Evolutionary conservation across 176 grass and related monocot species (phyloP).

Genomic region (Oryza brachyantha): DNA sequence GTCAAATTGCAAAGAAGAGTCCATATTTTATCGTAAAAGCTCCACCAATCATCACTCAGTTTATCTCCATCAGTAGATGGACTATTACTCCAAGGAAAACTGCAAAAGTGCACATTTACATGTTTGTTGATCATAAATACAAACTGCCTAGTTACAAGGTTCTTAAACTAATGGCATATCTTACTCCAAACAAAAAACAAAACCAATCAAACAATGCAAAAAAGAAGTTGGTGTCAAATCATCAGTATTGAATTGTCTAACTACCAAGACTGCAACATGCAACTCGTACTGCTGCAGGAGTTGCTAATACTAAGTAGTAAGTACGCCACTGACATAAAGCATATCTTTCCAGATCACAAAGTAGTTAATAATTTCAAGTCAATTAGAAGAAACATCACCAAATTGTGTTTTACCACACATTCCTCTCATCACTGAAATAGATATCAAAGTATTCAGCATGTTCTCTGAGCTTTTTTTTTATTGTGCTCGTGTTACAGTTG

Average conservation of each 20-base stretch:
- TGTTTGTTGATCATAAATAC: conserved; percentile 20
- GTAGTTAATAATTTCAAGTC: too few species aligned
- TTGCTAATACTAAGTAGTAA: conserved; percentile 7
- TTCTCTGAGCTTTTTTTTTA: too few species aligned
- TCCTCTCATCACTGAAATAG: too few species aligned
- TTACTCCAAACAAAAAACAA: neutral
- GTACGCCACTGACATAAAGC: neutral
- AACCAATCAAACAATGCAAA: neutral
- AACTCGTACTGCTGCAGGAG: neutral
- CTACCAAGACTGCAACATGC: neutral
- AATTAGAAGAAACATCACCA: too few species aligned
- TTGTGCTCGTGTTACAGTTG: neutral
- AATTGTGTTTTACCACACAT: too few species aligned
- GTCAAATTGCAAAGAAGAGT: conserved; percentile 68
- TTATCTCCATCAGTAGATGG: conserved; percentile 49
- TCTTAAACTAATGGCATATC: neutral
- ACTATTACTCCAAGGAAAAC: conserved; percentile 55
- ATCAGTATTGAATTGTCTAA: conserved; percentile 8
- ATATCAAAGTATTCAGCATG: too few species aligned
- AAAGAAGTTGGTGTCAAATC: conserved; percentile 24
- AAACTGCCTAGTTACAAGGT: neutral
- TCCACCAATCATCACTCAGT: conserved; percentile 65
- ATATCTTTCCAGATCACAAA: too few species aligned
- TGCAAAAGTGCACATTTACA: conserved; percentile 47
- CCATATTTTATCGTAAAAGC: conserved; percentile 89